Evolutionary conservation across 345 rosid species (phyloP).

Genomic region (Acer saccharum): DNA sequence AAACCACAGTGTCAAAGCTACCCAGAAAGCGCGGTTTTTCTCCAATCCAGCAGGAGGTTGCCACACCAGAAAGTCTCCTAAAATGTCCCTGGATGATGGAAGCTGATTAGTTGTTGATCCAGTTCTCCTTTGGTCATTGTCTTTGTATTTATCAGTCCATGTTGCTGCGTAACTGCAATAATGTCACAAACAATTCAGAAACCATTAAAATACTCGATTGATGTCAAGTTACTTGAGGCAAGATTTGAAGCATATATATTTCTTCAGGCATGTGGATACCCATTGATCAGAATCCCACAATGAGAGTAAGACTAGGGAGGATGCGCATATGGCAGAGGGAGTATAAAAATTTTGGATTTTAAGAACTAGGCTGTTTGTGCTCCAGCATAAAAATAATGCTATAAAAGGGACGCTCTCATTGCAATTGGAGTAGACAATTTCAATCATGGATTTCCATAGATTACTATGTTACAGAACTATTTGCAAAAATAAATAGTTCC

Average conservation of each 20-base stretch:
- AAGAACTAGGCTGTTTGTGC: not conserved
- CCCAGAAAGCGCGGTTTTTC: slow-evolving; percentile 75
- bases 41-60: slow-evolving; percentile 68
- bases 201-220: not conserved
- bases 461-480: not conserved
- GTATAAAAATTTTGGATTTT: not conserved
- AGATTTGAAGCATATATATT: not conserved
- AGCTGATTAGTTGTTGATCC: slow-evolving; percentile 68
- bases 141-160: slow-evolving; percentile 82
- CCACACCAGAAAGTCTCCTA: slow-evolving; percentile 80
- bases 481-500: not conserved
- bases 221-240: not conserved
- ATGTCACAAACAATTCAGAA: not conserved
- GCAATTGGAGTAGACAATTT: not conserved
- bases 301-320: not conserved
- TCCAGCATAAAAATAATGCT: not conserved
- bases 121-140: slow-evolving; percentile 47
- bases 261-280: not conserved
- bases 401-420: not conserved
- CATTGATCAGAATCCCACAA: not conserved
- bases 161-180: slow-evolving; percentile 78
- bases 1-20: slow-evolving; percentile 75
- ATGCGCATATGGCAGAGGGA: not conserved
- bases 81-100: slow-evolving; percentile 60
- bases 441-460: not conserved